Evolutionary conservation across 2,329 filamentous ascomycete genomes (phyloP).

Genomic region (Alternaria panax): DNA sequence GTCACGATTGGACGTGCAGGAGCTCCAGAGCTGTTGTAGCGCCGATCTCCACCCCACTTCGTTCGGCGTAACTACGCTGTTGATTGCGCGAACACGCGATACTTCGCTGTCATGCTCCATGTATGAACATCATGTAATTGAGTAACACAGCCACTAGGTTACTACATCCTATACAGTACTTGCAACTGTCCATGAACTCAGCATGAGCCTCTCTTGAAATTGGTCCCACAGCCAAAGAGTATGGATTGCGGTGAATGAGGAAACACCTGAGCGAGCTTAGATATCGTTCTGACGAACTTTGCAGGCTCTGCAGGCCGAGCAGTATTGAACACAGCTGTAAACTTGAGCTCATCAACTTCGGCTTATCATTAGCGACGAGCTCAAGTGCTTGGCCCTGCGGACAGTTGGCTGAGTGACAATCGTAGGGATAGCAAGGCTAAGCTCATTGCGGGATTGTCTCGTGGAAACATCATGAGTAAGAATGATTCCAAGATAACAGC

Average conservation of each 20-base stretch:
- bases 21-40: slow-evolving; percentile 1
- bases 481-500: neutral
- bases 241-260: neutral
- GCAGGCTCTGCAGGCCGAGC: slow-evolving; percentile 77
- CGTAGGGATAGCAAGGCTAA: neutral
- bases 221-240: neutral
- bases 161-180: neutral
- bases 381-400: slow-evolving; percentile 52
- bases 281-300: slow-evolving; percentile 47
- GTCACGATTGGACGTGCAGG: slow-evolving; percentile 17
- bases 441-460: neutral
- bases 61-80: neutral
- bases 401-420: neutral
- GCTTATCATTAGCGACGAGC: slow-evolving; percentile 62
- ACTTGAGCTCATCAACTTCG: slow-evolving; percentile 72
- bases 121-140: neutral
- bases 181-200: neutral
- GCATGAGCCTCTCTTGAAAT: neutral
- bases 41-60: slow-evolving; percentile 2
- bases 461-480: neutral
- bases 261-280: neutral
- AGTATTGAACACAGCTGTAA: slow-evolving; percentile 72
- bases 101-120: neutral
- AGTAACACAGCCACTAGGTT: neutral
- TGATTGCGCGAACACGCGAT: neutral